These are phyloP conservation scores for Naganishia vaughanmartiniae DNA, from an alignment of 768 basidiomycete species.

Conservation along the genomic window DNA sequence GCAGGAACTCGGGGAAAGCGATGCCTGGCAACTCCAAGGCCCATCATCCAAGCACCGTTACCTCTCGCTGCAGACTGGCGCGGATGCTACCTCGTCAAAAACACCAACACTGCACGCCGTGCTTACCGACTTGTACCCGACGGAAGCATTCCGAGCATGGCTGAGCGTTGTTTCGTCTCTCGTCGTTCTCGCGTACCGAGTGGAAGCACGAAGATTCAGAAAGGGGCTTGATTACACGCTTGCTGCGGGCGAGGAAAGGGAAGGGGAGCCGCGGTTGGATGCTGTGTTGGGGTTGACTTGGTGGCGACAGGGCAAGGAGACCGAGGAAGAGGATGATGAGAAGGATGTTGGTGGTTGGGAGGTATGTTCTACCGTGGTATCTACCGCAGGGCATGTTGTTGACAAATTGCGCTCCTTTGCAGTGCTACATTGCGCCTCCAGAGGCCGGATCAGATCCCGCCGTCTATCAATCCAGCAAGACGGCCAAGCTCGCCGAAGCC, in stretches of 20 bases:
- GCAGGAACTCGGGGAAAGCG: constrained; percentile 64
- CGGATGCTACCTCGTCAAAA: constrained; percentile 56
- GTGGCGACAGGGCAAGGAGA: constrained; percentile 39
- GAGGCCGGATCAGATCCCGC: constrained; percentile 94
- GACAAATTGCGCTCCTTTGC: background rate
- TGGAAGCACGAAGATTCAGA: constrained; percentile 83
- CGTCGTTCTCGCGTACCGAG: constrained; percentile 67
- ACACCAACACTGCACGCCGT: constrained; percentile 61
- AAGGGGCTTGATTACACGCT: constrained; percentile 94
- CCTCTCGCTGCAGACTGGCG: constrained; percentile 60
- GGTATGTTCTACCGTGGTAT: constrained; percentile 55
- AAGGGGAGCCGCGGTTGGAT: constrained; percentile 76
- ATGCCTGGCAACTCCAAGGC: constrained; percentile 70
- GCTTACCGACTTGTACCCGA: constrained; percentile 74
- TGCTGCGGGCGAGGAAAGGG: constrained; percentile 58
- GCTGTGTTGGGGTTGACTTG: constrained; percentile 84
- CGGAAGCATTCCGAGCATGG: constrained; percentile 87
- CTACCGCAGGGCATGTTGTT: background rate
- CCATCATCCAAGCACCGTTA: constrained; percentile 96
- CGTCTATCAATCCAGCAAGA: constrained; percentile 67
- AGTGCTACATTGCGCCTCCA: constrained; percentile 94
- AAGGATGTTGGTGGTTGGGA: constrained; percentile 80
- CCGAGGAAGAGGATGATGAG: constrained; percentile 47
- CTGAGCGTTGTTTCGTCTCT: constrained; percentile 68
- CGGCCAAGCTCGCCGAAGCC: constrained; percentile 28